Evolutionary conservation across 1,139 yeast species (phyloP).

Genomic region (Kodamaea ohmeri): DNA sequence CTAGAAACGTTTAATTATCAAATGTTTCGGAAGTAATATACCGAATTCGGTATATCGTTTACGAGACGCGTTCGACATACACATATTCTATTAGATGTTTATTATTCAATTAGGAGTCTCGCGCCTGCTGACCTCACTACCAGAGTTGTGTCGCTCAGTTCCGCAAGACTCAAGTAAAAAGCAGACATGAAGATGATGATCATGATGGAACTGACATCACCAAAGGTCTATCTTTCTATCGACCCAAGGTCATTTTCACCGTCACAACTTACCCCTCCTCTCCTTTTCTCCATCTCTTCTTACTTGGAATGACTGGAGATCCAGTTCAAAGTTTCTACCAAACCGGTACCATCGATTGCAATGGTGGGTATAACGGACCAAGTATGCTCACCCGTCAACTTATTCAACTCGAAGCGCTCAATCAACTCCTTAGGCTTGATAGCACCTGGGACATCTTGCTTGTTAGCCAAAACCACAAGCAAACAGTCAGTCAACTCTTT

Average conservation of each 20-base stretch:
- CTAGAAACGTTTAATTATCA: too few species aligned
- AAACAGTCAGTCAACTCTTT: conserved; percentile 80
- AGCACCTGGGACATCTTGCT: conserved; percentile 73
- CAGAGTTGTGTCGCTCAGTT: conserved; percentile 5
- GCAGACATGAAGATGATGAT: too few species aligned
- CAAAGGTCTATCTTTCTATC: too few species aligned
- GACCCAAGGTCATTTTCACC: too few species aligned
- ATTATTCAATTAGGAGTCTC: conserved; percentile 2
- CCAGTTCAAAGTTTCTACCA: conserved; percentile 75
- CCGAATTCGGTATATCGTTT: neutral
- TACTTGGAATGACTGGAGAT: conserved; percentile 56
- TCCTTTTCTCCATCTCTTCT: too few species aligned
- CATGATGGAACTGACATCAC: too few species aligned
- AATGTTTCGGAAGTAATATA: neutral
- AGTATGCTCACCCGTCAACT: conserved; percentile 54
- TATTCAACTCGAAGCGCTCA: conserved; percentile 53
- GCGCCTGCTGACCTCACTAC: conserved; percentile 6
- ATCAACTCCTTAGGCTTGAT: conserved; percentile 65
- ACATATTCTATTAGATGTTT: neutral
- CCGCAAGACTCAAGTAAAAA: conserved; percentile 1
- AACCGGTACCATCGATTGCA: conserved; percentile 73
- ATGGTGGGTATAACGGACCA: conserved; percentile 79
- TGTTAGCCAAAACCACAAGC: conserved; percentile 83
- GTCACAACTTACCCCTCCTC: too few species aligned
- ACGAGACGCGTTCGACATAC: neutral